A percentile compares a stretch with the other conserved stretches of the same genome.
Conservation (phyloP, 2,329 filamentous ascomycete genomes). For the Neophaeococcomyces aloes region DNA sequence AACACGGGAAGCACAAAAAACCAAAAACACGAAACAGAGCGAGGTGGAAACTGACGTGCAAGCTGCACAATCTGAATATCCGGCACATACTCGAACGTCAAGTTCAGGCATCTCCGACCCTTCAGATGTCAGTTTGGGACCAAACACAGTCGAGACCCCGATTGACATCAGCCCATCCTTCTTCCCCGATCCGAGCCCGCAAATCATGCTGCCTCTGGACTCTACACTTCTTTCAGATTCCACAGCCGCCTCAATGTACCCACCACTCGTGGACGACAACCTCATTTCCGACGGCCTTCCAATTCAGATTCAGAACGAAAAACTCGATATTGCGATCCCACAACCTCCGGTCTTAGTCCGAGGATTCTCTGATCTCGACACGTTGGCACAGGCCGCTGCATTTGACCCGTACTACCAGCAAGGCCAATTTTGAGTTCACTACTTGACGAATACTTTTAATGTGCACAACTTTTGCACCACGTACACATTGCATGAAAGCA, state of each 20-base stretch:
- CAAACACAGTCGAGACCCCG: slow-evolving; percentile 17
- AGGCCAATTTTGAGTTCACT: slow-evolving; percentile 2
- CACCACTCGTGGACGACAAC: slow-evolving; percentile 17
- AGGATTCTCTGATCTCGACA: slow-evolving; percentile 22
- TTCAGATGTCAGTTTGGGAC: slow-evolving; percentile 19
- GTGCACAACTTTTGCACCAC: slow-evolving; percentile 1
- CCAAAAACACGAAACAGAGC: slow-evolving; percentile 11
- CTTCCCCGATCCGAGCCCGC: slow-evolving; percentile 16
- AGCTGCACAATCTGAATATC: neutral
- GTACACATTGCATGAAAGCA: slow-evolving; percentile 2
- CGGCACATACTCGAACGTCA: slow-evolving; percentile 4
- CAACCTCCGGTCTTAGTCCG: slow-evolving; percentile 16
- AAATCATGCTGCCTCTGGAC: slow-evolving; percentile 14
- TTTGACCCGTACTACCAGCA: slow-evolving; percentile 20
- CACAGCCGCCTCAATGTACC: slow-evolving; percentile 14
- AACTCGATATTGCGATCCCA: slow-evolving; percentile 6
- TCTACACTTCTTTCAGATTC: neutral
- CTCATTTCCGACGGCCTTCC: slow-evolving; percentile 10
- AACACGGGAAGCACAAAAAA: slow-evolving; percentile 20
- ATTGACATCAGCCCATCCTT: slow-evolving; percentile 13
- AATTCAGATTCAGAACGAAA: slow-evolving; percentile 8
- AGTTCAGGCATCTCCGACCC: slow-evolving; percentile 9
- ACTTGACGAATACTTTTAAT: neutral
- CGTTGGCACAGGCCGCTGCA: slow-evolving; percentile 21
- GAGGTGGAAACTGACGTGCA: neutral